Conservation (phyloP, 352 stramenopile genomes). For the Globisporangium canariense region DNA sequence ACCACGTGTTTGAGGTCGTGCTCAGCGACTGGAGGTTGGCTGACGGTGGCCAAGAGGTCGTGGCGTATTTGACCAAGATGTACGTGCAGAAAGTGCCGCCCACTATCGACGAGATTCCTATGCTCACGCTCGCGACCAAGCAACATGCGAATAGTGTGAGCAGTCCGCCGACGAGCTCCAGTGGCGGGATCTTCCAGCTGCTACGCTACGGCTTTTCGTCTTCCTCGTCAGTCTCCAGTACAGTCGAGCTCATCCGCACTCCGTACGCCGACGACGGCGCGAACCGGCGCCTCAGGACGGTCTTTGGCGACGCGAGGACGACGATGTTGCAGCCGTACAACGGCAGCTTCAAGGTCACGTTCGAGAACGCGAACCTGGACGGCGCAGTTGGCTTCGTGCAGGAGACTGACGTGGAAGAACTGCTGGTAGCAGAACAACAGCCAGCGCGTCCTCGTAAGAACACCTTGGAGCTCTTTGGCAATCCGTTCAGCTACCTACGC, state of each 20-base stretch:
- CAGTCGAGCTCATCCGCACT: not conserved
- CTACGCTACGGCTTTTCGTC: constrained; percentile 50
- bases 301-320: constrained; percentile 54
- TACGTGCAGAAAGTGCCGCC: constrained; percentile 29
- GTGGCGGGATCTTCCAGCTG: constrained; percentile 64
- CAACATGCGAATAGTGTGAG: not conserved
- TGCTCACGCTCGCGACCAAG: constrained; percentile 28
- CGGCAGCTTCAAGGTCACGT: constrained; percentile 37
- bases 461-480: constrained; percentile 66
- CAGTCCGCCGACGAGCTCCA: constrained; percentile 29
- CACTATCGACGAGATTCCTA: constrained; percentile 32
- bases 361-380: constrained; percentile 45
- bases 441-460: constrained; percentile 37
- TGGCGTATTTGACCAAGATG: constrained; percentile 51
- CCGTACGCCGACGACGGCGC: constrained; percentile 48
- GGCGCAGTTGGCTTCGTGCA: constrained; percentile 56
- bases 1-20: constrained; percentile 46
- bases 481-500: constrained; percentile 67
- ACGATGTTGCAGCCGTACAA: constrained; percentile 47
- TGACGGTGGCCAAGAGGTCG: constrained; percentile 29
- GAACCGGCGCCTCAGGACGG: constrained; percentile 42
- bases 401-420: constrained; percentile 31
- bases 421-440: constrained; percentile 16
- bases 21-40: constrained; percentile 54
- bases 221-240: constrained; percentile 7